A percentile compares a stretch with the other conserved stretches of the same genome.
These are phyloP conservation scores for Penicilliopsis zonata DNA, from an alignment of 495 filamentous ascomycete genomes.

Conservation along the genomic window DNA sequence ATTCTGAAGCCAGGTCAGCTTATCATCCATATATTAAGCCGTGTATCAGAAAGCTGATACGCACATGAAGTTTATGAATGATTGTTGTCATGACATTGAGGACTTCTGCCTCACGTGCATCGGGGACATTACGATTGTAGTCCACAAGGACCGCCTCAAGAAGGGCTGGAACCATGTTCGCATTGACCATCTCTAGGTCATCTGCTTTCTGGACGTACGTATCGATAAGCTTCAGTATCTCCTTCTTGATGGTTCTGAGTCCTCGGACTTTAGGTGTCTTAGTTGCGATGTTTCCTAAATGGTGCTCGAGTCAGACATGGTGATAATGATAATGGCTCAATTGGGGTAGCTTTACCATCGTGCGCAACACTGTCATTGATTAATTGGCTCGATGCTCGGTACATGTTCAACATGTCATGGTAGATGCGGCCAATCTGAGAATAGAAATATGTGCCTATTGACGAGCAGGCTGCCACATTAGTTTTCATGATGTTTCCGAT, in stretches of 20 bases:
- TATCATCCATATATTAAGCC: too few species aligned
- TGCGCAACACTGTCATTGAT: slow-evolving; percentile 83
- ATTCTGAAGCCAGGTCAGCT: slow-evolving; percentile 30
- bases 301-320: slow-evolving; percentile 7
- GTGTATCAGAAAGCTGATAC: slow-evolving; percentile 30
- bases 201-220: slow-evolving; percentile 97
- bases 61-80: slow-evolving; percentile 87
- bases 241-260: slow-evolving; percentile 95
- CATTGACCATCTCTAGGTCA: slow-evolving; percentile 82
- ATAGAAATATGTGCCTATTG: slow-evolving; percentile 93
- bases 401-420: slow-evolving; percentile 98
- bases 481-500: slow-evolving; percentile 99
- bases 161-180: slow-evolving; percentile 91
- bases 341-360: slow-evolving; percentile 51
- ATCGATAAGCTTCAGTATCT: slow-evolving; percentile 96
- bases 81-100: slow-evolving; percentile 96
- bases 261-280: slow-evolving; percentile 95
- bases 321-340: not conserved
- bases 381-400: slow-evolving; percentile 85
- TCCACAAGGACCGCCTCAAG: slow-evolving; percentile 89
- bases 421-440: slow-evolving; percentile 98
- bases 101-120: slow-evolving; percentile 92
- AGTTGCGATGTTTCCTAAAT: slow-evolving; percentile 75
- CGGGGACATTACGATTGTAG: slow-evolving; percentile 93
- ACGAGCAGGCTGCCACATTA: slow-evolving; percentile 92